These are phyloP conservation scores for Uncinocarpus reesii DNA, from an alignment of 2,329 filamentous ascomycete species.

Conservation along the genomic window DNA sequence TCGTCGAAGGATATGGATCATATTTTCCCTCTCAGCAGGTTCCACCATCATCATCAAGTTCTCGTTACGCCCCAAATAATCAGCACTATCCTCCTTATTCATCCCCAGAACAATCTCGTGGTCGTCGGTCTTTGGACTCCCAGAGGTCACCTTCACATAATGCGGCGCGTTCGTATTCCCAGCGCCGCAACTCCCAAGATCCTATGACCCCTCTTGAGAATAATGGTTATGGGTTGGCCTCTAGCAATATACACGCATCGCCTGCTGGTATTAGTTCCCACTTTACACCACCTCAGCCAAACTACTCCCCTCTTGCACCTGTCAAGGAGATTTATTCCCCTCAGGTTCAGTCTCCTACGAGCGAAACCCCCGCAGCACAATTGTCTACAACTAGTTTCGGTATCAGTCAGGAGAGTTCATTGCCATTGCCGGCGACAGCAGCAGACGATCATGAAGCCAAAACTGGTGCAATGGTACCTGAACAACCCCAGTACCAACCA, in stretches of 20 bases:
- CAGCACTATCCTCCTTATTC: conserved; percentile 38
- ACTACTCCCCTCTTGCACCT: conserved; percentile 32
- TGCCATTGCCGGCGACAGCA: neutral
- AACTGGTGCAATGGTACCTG: neutral
- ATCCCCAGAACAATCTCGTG: conserved; percentile 43
- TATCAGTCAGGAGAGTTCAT: neutral
- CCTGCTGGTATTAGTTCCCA: neutral
- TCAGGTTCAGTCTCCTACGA: conserved; percentile 17
- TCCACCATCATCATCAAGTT: conserved; percentile 25
- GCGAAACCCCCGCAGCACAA: neutral
- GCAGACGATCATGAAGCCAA: neutral
- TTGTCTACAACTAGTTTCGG: neutral
- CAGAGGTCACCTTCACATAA: conserved; percentile 35
- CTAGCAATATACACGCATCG: conserved; percentile 24
- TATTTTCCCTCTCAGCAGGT: conserved; percentile 36
- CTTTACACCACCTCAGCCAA: conserved; percentile 29
- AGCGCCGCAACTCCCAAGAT: conserved; percentile 32
- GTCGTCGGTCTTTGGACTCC: conserved; percentile 41
- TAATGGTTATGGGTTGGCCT: conserved; percentile 25
- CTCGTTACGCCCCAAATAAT: conserved; percentile 36
- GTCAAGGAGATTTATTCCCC: conserved; percentile 30
- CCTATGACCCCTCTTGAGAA: conserved; percentile 27
- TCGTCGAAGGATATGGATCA: conserved; percentile 62
- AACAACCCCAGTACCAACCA: conserved; percentile 12
- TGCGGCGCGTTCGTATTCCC: conserved; percentile 22